Evolutionary conservation across 164 flowering plant species (phyloP).

Genomic region (Kalanchoe fedtschenkoi): DNA sequence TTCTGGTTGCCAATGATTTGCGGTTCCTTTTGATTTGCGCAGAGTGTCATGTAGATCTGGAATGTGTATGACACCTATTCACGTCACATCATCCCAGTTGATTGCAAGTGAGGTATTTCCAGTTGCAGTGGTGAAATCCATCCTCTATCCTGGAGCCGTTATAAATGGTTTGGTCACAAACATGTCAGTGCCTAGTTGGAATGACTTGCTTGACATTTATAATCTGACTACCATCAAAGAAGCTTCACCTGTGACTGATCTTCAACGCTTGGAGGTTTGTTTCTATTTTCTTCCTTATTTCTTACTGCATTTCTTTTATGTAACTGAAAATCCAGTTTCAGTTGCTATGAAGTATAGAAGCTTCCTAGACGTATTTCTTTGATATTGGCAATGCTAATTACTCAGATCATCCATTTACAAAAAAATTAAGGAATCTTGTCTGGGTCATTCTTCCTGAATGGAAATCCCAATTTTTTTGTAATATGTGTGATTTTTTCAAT

Average conservation of each 20-base stretch:
- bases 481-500: no score
- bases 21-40: slow-evolving; percentile 8
- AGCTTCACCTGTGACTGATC: slow-evolving; percentile 60
- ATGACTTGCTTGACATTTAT: slow-evolving; percentile 44
- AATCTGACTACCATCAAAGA: slow-evolving; percentile 68
- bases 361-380: not conserved
- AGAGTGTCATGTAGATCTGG: slow-evolving; percentile 84
- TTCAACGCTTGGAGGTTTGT: slow-evolving; percentile 84
- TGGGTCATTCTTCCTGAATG: no score
- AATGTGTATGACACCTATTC: slow-evolving; percentile 59
- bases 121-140: slow-evolving; percentile 45
- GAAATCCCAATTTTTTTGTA: not conserved
- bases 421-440: not conserved
- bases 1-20: no score
- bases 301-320: not conserved
- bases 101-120: slow-evolving; percentile 79
- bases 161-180: slow-evolving; percentile 37
- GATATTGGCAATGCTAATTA: not conserved
- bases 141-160: slow-evolving; percentile 77
- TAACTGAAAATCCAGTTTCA: not conserved
- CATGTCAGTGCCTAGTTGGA: slow-evolving; percentile 70
- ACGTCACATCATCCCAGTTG: slow-evolving; percentile 75
- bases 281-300: slow-evolving; percentile 2
- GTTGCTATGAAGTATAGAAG: no score
- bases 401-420: not conserved